Conservation (phyloP, 2,329 filamentous ascomycete genomes). For the Aureobasidium sp. region DNA sequence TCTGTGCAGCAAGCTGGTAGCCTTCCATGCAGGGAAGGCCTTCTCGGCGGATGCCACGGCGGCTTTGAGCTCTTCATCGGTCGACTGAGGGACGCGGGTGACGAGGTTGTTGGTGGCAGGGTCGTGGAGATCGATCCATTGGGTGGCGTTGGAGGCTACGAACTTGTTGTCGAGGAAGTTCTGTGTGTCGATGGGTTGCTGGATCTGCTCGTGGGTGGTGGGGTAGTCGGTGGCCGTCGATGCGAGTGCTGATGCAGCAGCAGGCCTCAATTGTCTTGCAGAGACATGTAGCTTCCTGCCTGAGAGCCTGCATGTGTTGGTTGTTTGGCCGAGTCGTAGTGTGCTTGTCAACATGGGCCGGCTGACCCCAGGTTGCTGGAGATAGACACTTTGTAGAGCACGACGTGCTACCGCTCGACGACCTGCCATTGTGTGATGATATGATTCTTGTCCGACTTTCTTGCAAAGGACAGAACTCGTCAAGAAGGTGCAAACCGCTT, state of each 20-base stretch:
- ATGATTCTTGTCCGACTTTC: background rate
- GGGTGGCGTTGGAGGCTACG: conserved; percentile 55
- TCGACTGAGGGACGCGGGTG: conserved; percentile 72
- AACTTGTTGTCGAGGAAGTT: conserved; percentile 72
- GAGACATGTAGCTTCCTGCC: conserved; percentile 49
- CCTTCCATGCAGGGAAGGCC: conserved; percentile 65
- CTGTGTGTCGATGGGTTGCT: conserved; percentile 61
- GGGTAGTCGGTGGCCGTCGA: conserved; percentile 54
- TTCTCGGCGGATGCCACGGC: conserved; percentile 65
- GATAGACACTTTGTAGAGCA: conserved; percentile 35
- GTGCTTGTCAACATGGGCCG: conserved; percentile 30
- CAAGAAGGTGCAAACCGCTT: background rate
- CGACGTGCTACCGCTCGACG: conserved; percentile 37
- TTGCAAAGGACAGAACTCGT: background rate
- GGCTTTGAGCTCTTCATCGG: conserved; percentile 64
- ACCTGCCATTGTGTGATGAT: conserved; percentile 34
- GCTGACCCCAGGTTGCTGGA: conserved; percentile 31
- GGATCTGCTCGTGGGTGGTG: conserved; percentile 63
- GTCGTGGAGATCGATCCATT: conserved; percentile 71
- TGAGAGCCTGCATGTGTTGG: conserved; percentile 33
- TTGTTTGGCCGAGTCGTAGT: conserved; percentile 34
- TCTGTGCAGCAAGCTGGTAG: conserved; percentile 61
- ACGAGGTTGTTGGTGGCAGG: conserved; percentile 77
- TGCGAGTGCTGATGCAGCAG: conserved; percentile 42
- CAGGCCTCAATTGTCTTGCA: conserved; percentile 42